These are phyloP conservation scores for Myxozyma neglecta DNA, from an alignment of 805 yeast genomes.

Conservation along the genomic window DNA sequence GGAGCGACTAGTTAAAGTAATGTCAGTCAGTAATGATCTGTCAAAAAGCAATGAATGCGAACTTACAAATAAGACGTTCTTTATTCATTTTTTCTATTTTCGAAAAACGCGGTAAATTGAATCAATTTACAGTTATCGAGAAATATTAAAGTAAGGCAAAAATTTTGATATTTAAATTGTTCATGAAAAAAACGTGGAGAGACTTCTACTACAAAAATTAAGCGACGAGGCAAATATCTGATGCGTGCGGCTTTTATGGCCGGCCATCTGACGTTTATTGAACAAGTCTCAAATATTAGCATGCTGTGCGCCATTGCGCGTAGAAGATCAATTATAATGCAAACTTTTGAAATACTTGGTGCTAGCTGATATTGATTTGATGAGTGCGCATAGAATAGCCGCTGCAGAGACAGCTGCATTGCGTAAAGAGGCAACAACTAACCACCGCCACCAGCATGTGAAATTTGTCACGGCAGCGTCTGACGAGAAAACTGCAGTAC, in stretches of 20 bases:
- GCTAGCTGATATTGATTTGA: too few species aligned
- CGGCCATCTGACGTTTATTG: too few species aligned
- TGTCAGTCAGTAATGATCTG: not conserved
- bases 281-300: too few species aligned
- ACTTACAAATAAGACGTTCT: conserved; percentile 29
- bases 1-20: conserved; percentile 32
- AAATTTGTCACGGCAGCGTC: conserved; percentile 16
- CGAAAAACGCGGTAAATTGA: not conserved
- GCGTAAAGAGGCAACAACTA: not conserved
- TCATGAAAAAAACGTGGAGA: not conserved
- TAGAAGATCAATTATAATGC: too few species aligned
- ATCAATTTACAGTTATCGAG: not conserved
- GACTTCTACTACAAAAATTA: not conserved
- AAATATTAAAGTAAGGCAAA: too few species aligned
- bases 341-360: too few species aligned
- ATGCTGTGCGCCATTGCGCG: too few species aligned
- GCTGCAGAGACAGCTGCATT: not conserved
- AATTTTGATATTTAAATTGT: not conserved
- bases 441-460: conserved; percentile 21
- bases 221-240: too few species aligned
- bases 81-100: conserved; percentile 14
- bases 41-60: not conserved
- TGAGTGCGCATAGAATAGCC: not conserved
- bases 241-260: too few species aligned
- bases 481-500: not conserved